Conservation (phyloP, 306 rosid species). For the Cicer pinnatifidum region DNA sequence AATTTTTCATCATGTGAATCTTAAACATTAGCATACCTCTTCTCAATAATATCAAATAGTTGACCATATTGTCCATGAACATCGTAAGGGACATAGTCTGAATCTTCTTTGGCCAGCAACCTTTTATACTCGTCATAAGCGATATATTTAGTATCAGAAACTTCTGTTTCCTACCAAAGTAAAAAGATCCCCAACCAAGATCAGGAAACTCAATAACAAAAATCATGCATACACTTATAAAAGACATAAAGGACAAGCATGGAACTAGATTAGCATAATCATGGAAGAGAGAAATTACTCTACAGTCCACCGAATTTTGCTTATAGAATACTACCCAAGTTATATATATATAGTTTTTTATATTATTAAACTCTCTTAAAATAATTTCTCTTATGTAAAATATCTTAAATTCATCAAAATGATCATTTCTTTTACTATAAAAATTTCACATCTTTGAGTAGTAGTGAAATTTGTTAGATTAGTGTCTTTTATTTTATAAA, state of each 20-base stretch:
- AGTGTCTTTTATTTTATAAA: neutral
- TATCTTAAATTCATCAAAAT: too few relatives aligned
- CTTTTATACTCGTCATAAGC: constrained; percentile 70
- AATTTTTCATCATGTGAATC: constrained; percentile 22
- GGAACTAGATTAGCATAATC: constrained; percentile 29
- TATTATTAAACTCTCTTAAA: too few relatives aligned
- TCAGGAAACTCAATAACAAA: constrained; percentile 28
- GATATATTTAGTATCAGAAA: constrained; percentile 90
- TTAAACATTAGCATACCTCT: constrained; percentile 55
- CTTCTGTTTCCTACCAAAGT: constrained; percentile 76
- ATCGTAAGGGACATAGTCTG: constrained; percentile 75
- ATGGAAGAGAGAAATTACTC: neutral
- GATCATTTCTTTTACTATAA: neutral
- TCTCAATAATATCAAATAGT: constrained; percentile 75
- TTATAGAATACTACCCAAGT: constrained; percentile 22
- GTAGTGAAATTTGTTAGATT: neutral
- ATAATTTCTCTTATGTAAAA: too few relatives aligned
- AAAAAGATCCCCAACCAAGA: constrained; percentile 35
- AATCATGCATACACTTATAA: constrained; percentile 28
- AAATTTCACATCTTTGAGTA: neutral
- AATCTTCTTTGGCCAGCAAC: constrained; percentile 72
- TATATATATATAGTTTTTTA: neutral
- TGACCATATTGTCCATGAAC: constrained; percentile 75
- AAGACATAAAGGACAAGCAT: constrained; percentile 23
- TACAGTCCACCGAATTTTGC: constrained; percentile 1